Evolutionary conservation across 495 filamentous ascomycete species (phyloP), one percentile per base, ranked within the genome.

Genomic region (Penicillium parvum): DNA sequence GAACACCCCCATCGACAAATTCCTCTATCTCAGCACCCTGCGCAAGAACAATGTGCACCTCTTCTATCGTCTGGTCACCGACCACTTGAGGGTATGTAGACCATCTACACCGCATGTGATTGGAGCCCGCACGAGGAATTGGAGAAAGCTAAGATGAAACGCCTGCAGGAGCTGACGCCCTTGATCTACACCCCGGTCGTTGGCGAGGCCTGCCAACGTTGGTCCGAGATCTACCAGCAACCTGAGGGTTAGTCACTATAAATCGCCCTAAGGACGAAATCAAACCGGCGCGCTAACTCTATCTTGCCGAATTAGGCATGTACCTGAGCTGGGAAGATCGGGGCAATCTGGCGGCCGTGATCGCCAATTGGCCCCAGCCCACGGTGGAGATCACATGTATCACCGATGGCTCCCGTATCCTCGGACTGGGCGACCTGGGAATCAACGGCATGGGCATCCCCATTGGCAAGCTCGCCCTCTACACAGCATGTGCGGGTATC

Each of bases 401-500:
- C 48, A 98, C 92, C 32, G 92, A 98, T 69, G 92, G 92, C 37
- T 96, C 90, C 47, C 84, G 92, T 42, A 98, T 98, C 64, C 79
- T 98, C 43, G 92, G 92, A 42, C 78, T 98, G 22, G 92, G 92
- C 37, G 92, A 98, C 67, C 82, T 98, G 47, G 92, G 92, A 49
- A 83, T 98, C 44, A 95, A 96, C 64, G 92, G 92, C 46, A 95
- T 98, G 78, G 92, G 92, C 43, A 98, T 98, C 68, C 89, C 92
- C 47, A 90, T 98, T 54, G 88, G 92, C 45, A 96, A 98, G 69
- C 71, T 97, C 44, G 82, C 89, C 34, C 75, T 97, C 37, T 98
- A 98, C 72, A 92, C 86, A 27, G 88, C 83, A n/a, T 95, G 92
- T 53, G 92, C 92, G 38, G 91, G 92, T 61, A 97, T 98, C 68